These are phyloP conservation scores for Irpex sp. DNA, from an alignment of 1,284 basidiomycete species.

Conservation along the genomic window DNA sequence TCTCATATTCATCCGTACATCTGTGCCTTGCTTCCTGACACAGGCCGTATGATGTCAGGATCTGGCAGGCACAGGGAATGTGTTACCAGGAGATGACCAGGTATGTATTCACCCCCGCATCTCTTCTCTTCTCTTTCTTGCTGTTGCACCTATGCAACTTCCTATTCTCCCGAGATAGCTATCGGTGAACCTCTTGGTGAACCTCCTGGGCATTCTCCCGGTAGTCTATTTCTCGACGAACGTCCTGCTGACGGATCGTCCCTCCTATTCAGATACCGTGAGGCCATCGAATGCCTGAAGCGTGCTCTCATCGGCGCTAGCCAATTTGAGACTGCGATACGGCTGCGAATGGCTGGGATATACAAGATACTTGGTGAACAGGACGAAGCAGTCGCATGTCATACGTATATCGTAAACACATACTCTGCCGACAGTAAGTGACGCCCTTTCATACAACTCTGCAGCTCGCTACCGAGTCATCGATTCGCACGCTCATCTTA, in stretches of 20 bases:
- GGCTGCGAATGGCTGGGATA: conserved; percentile 76
- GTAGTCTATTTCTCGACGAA: not conserved
- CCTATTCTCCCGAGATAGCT: not conserved
- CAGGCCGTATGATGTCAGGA: conserved; percentile 93
- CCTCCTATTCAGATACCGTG: conserved; percentile 55
- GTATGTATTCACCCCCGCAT: conserved; percentile 33
- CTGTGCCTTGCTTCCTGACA: not conserved
- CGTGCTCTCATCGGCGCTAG: conserved; percentile 86
- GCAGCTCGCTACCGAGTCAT: not conserved
- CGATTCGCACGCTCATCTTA: not conserved
- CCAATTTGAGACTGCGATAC: conserved; percentile 71
- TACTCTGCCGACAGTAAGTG: conserved; percentile 51
- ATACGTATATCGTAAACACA: conserved; percentile 73
- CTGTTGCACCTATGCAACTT: not conserved
- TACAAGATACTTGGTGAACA: conserved; percentile 66
- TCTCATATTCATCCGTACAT: conserved; percentile 10
- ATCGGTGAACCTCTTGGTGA: not conserved
- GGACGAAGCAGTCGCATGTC: conserved; percentile 66
- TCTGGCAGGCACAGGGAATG: conserved; percentile 94
- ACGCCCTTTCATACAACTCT: conserved; percentile 6
- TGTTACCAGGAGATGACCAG: conserved; percentile 91
- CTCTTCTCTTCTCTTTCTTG: not conserved
- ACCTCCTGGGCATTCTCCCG: not conserved
- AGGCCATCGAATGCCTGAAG: conserved; percentile 87
- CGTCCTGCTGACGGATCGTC: conserved; percentile 2